Evolutionary conservation across 176 grass and related monocot genomes (phyloP).

Genomic region (Aegilops tauschii): DNA sequence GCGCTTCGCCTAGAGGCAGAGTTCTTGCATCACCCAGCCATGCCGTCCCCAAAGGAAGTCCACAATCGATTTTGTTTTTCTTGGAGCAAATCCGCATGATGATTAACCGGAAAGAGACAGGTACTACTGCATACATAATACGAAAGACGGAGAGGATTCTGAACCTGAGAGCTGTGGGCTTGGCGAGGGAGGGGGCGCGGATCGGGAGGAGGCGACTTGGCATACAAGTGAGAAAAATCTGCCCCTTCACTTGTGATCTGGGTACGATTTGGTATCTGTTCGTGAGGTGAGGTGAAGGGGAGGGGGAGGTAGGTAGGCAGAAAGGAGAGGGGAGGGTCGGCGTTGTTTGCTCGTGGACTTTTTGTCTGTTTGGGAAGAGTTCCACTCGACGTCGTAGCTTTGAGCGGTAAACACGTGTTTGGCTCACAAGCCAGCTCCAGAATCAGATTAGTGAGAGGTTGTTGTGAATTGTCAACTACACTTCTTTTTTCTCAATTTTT

Average conservation of each 20-base stretch:
- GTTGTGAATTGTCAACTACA: too few relatives aligned
- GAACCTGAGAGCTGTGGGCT: slow-evolving; percentile 18
- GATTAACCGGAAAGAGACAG: not conserved
- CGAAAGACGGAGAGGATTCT: not conserved
- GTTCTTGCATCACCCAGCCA: not conserved
- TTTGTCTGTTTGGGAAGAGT: too few relatives aligned
- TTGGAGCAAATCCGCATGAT: not conserved
- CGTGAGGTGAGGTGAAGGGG: not conserved
- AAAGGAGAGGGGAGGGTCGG: not conserved
- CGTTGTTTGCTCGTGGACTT: not conserved
- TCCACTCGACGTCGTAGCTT: too few relatives aligned
- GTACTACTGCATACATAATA: not conserved
- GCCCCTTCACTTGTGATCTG: not conserved
- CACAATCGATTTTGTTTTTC: not conserved
- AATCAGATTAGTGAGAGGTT: too few relatives aligned
- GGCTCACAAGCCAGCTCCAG: too few relatives aligned
- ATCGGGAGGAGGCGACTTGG: not conserved
- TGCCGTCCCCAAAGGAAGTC: not conserved
- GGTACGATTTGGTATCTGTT: not conserved
- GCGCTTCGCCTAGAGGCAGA: not conserved
- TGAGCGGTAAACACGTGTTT: too few relatives aligned
- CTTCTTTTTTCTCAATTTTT: too few relatives aligned
- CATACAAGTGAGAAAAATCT: not conserved
- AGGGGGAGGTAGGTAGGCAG: not conserved
- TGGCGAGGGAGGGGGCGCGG: slow-evolving; percentile 13